Conservation (phyloP, 306 rosid genomes). For the Malus sieversii region DNA sequence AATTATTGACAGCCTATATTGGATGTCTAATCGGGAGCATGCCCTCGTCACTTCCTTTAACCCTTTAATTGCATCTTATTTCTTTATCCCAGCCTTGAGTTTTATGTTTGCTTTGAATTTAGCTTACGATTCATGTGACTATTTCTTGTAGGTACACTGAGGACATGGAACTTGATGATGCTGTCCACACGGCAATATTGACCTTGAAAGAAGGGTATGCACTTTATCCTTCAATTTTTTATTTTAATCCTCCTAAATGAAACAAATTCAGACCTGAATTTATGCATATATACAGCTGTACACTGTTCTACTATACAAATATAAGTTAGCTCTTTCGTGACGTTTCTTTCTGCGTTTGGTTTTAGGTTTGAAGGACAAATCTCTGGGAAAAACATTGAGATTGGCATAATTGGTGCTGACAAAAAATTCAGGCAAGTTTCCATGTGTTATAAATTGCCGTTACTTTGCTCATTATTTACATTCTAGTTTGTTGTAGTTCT, state of each 20-base stretch:
- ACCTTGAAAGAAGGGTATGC: slow-evolving; percentile 75
- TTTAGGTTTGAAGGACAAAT: slow-evolving; percentile 78
- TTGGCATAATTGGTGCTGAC: slow-evolving; percentile 68
- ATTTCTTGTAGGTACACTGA: slow-evolving; percentile 52
- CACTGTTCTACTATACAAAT: neutral
- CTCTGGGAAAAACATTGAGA: slow-evolving; percentile 72
- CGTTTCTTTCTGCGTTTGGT: neutral
- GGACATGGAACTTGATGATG: slow-evolving; percentile 85
- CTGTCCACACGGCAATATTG: slow-evolving; percentile 72
- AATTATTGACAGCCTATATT: neutral
- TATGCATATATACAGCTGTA: neutral
- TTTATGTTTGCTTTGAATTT: neutral
- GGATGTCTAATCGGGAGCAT: neutral
- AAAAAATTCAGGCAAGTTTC: slow-evolving; percentile 61
- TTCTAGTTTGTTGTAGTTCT: neutral
- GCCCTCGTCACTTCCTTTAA: neutral
- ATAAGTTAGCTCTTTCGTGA: neutral
- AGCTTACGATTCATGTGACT: neutral
- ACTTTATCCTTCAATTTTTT: neutral
- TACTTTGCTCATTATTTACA: neutral
- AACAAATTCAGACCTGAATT: neutral
- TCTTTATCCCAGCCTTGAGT: neutral
- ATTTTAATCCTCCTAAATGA: neutral
- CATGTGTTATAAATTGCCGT: neutral
- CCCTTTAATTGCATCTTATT: neutral